A percentile compares a stretch with the other conserved stretches of the same genome.
These are phyloP conservation scores for Bipolaris sorokiniana DNA, from an alignment of 2,329 filamentous ascomycete genomes.

Conservation along the genomic window DNA sequence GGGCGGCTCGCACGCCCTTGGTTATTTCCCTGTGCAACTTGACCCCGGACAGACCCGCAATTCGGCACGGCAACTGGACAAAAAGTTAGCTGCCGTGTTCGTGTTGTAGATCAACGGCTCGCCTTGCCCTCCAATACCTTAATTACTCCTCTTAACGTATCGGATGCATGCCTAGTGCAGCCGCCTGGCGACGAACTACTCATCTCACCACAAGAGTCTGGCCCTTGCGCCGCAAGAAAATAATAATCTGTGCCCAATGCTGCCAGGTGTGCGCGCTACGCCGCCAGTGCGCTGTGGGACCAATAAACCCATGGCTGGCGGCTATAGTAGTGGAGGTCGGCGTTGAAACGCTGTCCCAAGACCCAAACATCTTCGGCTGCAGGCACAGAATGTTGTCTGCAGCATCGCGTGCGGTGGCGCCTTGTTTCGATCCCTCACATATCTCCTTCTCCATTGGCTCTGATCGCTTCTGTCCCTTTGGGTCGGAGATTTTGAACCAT, in stretches of 20 bases:
- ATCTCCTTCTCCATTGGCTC: conserved; percentile 43
- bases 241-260: conserved; percentile 16
- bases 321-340: conserved; percentile 46
- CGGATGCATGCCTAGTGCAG: conserved; percentile 23
- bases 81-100: conserved; percentile 30
- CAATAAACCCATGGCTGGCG: conserved; percentile 36
- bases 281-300: conserved; percentile 32
- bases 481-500: conserved; percentile 26
- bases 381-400: conserved; percentile 45
- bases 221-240: conserved; percentile 18
- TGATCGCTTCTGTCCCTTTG: conserved; percentile 33
- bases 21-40: conserved; percentile 23
- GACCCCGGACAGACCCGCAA: conserved; percentile 16
- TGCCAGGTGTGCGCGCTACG: conserved; percentile 35
- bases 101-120: conserved; percentile 36
- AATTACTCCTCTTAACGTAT: conserved; percentile 18
- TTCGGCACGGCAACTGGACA: conserved; percentile 25
- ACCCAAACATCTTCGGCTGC: conserved; percentile 39
- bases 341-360: conserved; percentile 46
- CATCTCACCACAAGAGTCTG: conserved; percentile 6
- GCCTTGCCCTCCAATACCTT: conserved; percentile 24
- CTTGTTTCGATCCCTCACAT: conserved; percentile 42
- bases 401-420: conserved; percentile 40
- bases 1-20: conserved; percentile 35
- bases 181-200: conserved; percentile 19